Conservation (phyloP, 257 asterid species). For the Fraxinus pennsylvanica region DNA sequence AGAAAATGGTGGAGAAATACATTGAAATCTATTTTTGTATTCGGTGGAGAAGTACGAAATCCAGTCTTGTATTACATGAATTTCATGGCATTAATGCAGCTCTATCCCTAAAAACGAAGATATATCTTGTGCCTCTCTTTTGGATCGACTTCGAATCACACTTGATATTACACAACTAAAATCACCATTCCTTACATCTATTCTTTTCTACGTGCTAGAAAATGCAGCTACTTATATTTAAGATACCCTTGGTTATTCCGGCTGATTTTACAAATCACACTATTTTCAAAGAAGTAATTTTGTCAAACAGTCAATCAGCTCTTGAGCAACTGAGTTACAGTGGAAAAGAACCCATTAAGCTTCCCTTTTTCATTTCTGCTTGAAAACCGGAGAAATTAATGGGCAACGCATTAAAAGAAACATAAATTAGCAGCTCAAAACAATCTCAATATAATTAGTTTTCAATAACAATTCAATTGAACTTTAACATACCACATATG, state of each 20-base stretch:
- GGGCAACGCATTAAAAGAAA: neutral
- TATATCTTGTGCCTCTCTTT: neutral
- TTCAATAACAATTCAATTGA: neutral
- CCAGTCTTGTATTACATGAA: neutral
- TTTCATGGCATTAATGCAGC: neutral
- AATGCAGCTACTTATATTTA: neutral
- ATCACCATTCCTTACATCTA: neutral
- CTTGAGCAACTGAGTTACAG: neutral
- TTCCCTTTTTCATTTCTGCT: neutral
- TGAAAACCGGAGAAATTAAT: neutral
- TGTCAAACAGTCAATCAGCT: neutral
- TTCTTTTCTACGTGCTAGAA: neutral
- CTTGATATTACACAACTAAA: neutral
- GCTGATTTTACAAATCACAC: neutral
- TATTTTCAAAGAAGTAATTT: neutral
- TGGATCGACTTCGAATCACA: neutral
- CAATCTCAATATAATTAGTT: constrained; percentile 5
- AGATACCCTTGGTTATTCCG: neutral
- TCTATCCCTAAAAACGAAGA: neutral
- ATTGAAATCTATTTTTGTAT: neutral
- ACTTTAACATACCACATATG: constrained; percentile 60
- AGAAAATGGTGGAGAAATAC: neutral
- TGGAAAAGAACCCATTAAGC: neutral
- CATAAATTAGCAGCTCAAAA: constrained; percentile 1
- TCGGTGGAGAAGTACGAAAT: neutral